Conservation (phyloP, 257 asterid species). For the Verbascum thapsus region DNA sequence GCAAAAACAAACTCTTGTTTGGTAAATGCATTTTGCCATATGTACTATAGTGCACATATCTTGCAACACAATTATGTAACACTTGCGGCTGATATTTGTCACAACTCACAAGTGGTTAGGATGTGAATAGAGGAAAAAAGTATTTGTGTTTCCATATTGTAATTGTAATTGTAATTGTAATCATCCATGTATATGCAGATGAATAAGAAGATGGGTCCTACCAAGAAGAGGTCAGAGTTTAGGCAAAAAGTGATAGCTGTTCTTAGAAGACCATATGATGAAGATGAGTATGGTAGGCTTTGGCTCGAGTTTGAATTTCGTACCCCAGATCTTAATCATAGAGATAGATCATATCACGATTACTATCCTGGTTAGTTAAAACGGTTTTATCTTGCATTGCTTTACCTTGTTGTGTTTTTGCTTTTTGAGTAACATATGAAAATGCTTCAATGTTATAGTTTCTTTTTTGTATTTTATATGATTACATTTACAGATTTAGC, state of each 20-base stretch:
- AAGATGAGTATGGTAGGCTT: slow-evolving; percentile 43
- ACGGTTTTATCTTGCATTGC: neutral
- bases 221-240: slow-evolving; percentile 28
- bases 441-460: no score
- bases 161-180: no score
- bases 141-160: no score
- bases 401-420: neutral
- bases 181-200: slow-evolving; percentile 44
- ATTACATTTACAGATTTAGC: slow-evolving; percentile 40
- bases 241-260: slow-evolving; percentile 31
- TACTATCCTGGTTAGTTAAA: slow-evolving; percentile 43
- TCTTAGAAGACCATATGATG: slow-evolving; percentile 43
- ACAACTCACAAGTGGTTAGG: no score
- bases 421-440: slow-evolving; percentile 16
- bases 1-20: no score
- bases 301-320: slow-evolving; percentile 23
- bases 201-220: slow-evolving; percentile 6
- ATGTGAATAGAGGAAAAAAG: no score
- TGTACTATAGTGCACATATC: no score
- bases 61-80: no score
- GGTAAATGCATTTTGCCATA: slow-evolving; percentile 17
- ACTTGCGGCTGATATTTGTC: no score
- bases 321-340: slow-evolving; percentile 35
- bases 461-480: neutral
- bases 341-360: slow-evolving; percentile 42